Evolutionary conservation across 78 protist genomes (phyloP).

Genomic region (slime mould (Dictyostelium discoideum)): DNA sequence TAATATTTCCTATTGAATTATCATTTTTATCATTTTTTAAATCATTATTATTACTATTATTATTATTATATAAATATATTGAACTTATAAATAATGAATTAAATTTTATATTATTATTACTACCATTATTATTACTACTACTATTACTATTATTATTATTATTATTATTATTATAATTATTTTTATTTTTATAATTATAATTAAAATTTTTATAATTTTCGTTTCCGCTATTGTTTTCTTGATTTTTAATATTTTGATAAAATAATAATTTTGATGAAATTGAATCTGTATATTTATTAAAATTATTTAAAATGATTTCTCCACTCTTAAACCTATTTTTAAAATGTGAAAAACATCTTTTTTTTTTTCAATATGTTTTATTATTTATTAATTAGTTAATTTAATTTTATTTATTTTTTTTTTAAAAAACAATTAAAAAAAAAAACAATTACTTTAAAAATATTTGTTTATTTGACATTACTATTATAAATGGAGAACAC

Average conservation of each 20-base stretch:
- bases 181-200: background rate
- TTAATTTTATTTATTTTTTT: too few relatives aligned
- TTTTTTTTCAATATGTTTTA: too few relatives aligned
- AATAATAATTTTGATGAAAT: background rate
- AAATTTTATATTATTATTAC: background rate
- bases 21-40: background rate
- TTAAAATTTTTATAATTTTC: background rate
- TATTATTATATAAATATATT: background rate
- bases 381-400: too few relatives aligned
- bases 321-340: background rate
- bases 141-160: background rate
- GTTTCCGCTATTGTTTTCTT: background rate
- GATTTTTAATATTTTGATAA: background rate
- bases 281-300: background rate
- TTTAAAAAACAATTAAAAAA: too few relatives aligned
- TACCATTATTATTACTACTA: slow-evolving; percentile 13
- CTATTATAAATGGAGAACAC: background rate
- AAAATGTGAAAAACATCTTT: background rate
- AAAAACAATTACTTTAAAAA: background rate
- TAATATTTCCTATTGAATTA: background rate
- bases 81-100: background rate
- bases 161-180: background rate
- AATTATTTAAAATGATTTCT: background rate
- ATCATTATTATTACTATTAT: background rate
- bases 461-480: background rate